These are phyloP conservation scores for Huntiella abstrusa DNA, from an alignment of 2,329 filamentous ascomycete genomes.

Conservation along the genomic window DNA sequence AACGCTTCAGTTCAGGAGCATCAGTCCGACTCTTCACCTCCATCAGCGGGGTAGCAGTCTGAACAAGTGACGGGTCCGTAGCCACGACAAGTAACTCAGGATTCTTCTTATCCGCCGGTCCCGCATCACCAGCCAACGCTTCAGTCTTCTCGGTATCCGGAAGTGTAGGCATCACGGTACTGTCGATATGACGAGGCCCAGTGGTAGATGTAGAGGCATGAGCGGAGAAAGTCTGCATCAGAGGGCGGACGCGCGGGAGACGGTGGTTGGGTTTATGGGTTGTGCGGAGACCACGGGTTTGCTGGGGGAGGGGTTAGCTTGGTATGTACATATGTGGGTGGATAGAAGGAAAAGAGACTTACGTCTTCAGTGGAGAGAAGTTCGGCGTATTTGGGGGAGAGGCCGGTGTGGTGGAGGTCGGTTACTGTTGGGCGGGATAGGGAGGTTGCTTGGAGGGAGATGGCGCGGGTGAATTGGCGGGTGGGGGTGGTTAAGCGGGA, in stretches of 20 bases:
- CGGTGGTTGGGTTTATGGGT: constrained; percentile 27
- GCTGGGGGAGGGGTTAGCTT: constrained; percentile 11
- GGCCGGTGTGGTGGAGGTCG: constrained; percentile 16
- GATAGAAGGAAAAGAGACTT: constrained; percentile 13
- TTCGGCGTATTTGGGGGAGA: constrained; percentile 29
- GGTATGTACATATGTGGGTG: not conserved
- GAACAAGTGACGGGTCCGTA: constrained; percentile 32
- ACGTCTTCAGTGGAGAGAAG: constrained; percentile 25
- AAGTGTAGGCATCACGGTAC: constrained; percentile 28
- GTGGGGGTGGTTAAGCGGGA: constrained; percentile 31
- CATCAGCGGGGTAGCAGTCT: constrained; percentile 31
- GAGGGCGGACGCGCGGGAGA: constrained; percentile 21
- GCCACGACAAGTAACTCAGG: constrained; percentile 35
- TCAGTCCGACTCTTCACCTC: constrained; percentile 42
- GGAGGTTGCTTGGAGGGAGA: constrained; percentile 22
- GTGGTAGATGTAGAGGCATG: constrained; percentile 23
- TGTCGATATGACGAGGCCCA: constrained; percentile 27
- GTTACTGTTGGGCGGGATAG: constrained; percentile 20
- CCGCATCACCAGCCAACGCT: constrained; percentile 24
- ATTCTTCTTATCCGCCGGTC: not conserved
- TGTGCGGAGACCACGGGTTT: constrained; percentile 25
- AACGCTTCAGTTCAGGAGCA: constrained; percentile 34
- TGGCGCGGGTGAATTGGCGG: constrained; percentile 28
- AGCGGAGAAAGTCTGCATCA: constrained; percentile 45
- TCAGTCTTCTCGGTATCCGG: too few species aligned